These are phyloP conservation scores for Xylaria sp. DNA, from an alignment of 2,329 filamentous ascomycete species.

Conservation along the genomic window DNA sequence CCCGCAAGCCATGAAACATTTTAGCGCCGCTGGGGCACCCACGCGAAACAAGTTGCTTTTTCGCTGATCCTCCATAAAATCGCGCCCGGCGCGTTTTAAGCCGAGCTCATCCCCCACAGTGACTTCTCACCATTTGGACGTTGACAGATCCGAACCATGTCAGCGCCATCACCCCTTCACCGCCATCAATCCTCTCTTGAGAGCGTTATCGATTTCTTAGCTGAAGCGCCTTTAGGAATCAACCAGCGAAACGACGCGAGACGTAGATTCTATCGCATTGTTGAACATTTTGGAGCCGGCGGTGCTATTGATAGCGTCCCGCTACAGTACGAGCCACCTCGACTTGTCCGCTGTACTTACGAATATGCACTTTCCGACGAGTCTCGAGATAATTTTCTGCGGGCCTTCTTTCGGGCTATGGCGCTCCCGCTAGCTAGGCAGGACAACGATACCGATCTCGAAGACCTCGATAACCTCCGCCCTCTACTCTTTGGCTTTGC, in stretches of 20 bases:
- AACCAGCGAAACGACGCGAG: slow-evolving; percentile 25
- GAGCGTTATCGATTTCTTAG: slow-evolving; percentile 26
- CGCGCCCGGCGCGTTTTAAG: too few relatives aligned
- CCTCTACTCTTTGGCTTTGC: slow-evolving; percentile 33
- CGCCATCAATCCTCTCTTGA: slow-evolving; percentile 32
- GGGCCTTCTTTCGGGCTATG: slow-evolving; percentile 35
- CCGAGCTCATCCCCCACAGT: too few relatives aligned
- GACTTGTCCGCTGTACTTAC: slow-evolving; percentile 36
- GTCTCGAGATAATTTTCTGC: slow-evolving; percentile 36
- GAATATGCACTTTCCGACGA: slow-evolving; percentile 36
- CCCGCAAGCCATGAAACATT: too few relatives aligned
- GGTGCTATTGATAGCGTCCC: slow-evolving; percentile 1
- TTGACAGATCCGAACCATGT: not conserved
- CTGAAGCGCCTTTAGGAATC: slow-evolving; percentile 22
- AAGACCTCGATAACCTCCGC: slow-evolving; percentile 26
- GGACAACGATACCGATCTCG: slow-evolving; percentile 5
- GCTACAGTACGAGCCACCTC: slow-evolving; percentile 30
- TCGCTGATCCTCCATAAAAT: too few relatives aligned
- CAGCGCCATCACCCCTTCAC: slow-evolving; percentile 18
- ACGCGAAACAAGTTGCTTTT: too few relatives aligned
- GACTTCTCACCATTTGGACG: too few relatives aligned
- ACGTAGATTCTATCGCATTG: slow-evolving; percentile 30
- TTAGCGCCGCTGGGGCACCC: too few relatives aligned
- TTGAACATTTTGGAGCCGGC: slow-evolving; percentile 26
- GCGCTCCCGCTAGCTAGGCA: slow-evolving; percentile 25